Evolutionary conservation across 768 basidiomycete genomes (phyloP), one percentile per base, ranked within the genome.

Genomic region (Mycena floridula): DNA sequence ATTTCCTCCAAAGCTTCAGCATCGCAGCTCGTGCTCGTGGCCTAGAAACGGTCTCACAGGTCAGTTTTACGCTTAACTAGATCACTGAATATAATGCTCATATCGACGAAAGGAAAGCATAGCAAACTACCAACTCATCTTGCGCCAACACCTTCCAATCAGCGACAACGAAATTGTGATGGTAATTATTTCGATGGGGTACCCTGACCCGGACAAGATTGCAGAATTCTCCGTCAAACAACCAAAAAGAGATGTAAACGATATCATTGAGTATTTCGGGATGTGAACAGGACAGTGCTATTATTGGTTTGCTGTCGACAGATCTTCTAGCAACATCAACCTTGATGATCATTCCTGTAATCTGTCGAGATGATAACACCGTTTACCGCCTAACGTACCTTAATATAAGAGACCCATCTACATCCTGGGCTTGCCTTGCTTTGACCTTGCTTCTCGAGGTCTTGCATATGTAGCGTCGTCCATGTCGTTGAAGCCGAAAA

Each of bases 21-120:
- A 51, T 54, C 13, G 53, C 47, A 13, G 50, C 50, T 6, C 50
- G 53, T 30, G 53, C 52, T 3, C 47, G 53, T 13, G 53, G 50
- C 7, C 44, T 54, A 9, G 53, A 54, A 37, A 51, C 50, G 7
- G 44, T 51, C 26, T 37, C 45, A 5, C 42, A 46, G 41, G 52
- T 48, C 22, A 38, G 5, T 22, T 7, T 18, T 3, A 13, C 16
- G 2, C 23, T 12, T 18, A 36, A 15, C 25, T 15, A n/a, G 11
- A 6, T 2, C 16, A 6, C 20, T 24, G 18, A 25, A 40, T 11
- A 13, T 22, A 16, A 9, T 9, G 16, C 20, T n/a, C 7, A 37
- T 44, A 15, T 18, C 22, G n/a, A 4, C n/a, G 13, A n/a, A 13
- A 39, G 38, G 38, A 18, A 16, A 11, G 3, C 38, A 3, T 8